Conservation (phyloP, 805 yeast genomes). For the Priceomyces fermenticarens region DNA sequence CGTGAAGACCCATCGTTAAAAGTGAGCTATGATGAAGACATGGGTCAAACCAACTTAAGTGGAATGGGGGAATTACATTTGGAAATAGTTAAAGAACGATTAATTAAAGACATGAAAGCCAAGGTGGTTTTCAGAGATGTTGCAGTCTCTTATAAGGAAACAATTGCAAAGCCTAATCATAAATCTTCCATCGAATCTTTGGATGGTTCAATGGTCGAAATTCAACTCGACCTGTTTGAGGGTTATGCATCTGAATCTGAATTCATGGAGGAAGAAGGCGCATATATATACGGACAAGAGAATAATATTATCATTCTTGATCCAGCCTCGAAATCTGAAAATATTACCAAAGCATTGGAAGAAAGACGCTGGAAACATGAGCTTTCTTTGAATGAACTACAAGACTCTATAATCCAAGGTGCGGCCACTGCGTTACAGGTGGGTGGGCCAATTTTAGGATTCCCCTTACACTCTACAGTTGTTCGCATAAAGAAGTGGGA, state of each 20-base stretch:
- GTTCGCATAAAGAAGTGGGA: constrained; percentile 52
- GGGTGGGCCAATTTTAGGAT: constrained; percentile 61
- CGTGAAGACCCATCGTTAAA: constrained; percentile 89
- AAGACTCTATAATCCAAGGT: constrained; percentile 57
- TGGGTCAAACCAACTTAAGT: constrained; percentile 82
- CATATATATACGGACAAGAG: constrained; percentile 39
- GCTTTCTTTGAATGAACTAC: constrained; percentile 45
- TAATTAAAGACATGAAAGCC: constrained; percentile 79
- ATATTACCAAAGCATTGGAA: constrained; percentile 19
- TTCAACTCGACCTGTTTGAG: constrained; percentile 35
- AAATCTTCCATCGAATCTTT: constrained; percentile 17
- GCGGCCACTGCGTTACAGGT: constrained; percentile 58
- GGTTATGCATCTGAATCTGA: constrained; percentile 29
- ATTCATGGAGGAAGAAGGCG: constrained; percentile 39
- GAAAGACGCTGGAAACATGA: constrained; percentile 51
- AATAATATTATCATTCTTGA: constrained; percentile 47
- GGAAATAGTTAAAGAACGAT: constrained; percentile 79
- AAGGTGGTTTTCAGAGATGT: constrained; percentile 77
- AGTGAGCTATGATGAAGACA: constrained; percentile 71
- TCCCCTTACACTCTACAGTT: constrained; percentile 58
- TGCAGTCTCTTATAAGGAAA: constrained; percentile 87
- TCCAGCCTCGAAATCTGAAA: constrained; percentile 22
- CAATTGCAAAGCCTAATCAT: constrained; percentile 27
- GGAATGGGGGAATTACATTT: constrained; percentile 98
- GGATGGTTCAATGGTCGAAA: constrained; percentile 18